Percentiles rank a stretch among this genome's conserved stretches.
phyloP scores from a whole-genome alignment of 2,329 filamentous ascomycete genomes.

The Torrubiella hemipterigena region DNA sequence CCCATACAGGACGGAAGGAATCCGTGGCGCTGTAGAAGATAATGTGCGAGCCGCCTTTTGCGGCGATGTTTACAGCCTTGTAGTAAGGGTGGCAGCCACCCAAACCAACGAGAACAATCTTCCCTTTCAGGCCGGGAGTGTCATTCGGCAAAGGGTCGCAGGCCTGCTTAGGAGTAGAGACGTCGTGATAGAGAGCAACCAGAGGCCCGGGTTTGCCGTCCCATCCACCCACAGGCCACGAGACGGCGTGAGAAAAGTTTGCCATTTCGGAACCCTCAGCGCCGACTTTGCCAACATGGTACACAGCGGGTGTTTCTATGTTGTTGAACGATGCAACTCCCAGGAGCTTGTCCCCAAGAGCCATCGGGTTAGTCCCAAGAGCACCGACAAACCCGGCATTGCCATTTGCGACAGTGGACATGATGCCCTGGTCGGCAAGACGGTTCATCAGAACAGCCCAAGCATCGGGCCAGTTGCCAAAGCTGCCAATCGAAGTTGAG shows the following conservation, averaged over 20 bases:
- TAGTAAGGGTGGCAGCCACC: conserved; percentile 39
- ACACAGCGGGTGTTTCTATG: background rate
- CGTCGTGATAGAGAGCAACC: conserved; percentile 27
- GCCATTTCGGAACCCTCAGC: no score
- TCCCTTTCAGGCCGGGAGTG: conserved; percentile 37
- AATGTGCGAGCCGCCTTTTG: conserved; percentile 45
- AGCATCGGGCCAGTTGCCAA: conserved; percentile 15
- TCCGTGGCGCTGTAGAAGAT: conserved; percentile 54
- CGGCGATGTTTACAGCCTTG: conserved; percentile 40
- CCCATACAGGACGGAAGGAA: no score
- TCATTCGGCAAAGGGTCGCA: conserved; percentile 36
- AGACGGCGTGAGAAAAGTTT: conserved; percentile 13
- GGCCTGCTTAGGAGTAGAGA: conserved; percentile 29
- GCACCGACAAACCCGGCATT: conserved; percentile 16
- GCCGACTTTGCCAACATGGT: background rate
- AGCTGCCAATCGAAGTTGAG: conserved; percentile 14
- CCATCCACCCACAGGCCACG: no score
- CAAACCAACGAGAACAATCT: conserved; percentile 42
- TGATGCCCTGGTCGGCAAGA: conserved; percentile 22
- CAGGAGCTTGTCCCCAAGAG: no score
- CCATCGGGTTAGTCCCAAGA: no score
- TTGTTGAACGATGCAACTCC: background rate
- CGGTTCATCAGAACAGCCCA: conserved; percentile 4
- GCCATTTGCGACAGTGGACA: conserved; percentile 30
- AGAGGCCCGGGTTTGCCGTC: no score